Conservation (phyloP, 2,329 filamentous ascomycete genomes). For the Microcyclospora pomicola region DNA sequence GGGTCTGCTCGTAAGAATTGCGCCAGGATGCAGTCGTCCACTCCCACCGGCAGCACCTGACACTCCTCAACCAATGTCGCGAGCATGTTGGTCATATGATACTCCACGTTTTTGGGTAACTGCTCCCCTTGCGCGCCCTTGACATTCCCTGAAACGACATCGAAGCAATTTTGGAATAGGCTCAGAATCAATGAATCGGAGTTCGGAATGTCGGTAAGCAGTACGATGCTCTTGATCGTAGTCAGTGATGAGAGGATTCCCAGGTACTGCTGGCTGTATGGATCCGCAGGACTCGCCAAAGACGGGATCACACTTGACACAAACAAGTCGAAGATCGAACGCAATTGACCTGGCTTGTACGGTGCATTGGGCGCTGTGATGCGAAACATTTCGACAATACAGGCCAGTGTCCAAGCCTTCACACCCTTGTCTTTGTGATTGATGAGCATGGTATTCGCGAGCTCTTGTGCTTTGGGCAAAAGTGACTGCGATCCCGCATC, state of each 20-base stretch:
- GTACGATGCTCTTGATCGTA: slow-evolving; percentile 85
- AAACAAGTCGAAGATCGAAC: slow-evolving; percentile 91
- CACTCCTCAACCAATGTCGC: slow-evolving; percentile 80
- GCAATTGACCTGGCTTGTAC: slow-evolving; percentile 78
- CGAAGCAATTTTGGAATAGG: slow-evolving; percentile 81
- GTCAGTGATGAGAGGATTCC: slow-evolving; percentile 80
- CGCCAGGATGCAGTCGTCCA: slow-evolving; percentile 85
- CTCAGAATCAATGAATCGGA: slow-evolving; percentile 65
- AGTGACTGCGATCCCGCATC: slow-evolving; percentile 73
- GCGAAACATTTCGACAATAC: slow-evolving; percentile 82
- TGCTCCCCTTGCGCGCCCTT: slow-evolving; percentile 66
- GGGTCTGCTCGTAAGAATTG: slow-evolving; percentile 87
- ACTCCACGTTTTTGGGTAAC: slow-evolving; percentile 84
- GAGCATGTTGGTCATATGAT: slow-evolving; percentile 77
- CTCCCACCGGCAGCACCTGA: slow-evolving; percentile 56
- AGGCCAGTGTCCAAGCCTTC: slow-evolving; percentile 75
- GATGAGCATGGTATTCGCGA: slow-evolving; percentile 68
- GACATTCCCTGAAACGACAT: slow-evolving; percentile 68
- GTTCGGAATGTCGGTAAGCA: slow-evolving; percentile 76
- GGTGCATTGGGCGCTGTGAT: slow-evolving; percentile 91
- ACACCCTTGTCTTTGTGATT: slow-evolving; percentile 90
- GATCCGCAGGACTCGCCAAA: slow-evolving; percentile 70
- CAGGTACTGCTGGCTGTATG: slow-evolving; percentile 87
- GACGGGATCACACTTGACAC: slow-evolving; percentile 71
- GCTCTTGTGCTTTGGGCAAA: slow-evolving; percentile 66